Base-by-base conservation (phyloP, 129 eudicot genomes). In the Gnaphalium uliginosum region DNA sequence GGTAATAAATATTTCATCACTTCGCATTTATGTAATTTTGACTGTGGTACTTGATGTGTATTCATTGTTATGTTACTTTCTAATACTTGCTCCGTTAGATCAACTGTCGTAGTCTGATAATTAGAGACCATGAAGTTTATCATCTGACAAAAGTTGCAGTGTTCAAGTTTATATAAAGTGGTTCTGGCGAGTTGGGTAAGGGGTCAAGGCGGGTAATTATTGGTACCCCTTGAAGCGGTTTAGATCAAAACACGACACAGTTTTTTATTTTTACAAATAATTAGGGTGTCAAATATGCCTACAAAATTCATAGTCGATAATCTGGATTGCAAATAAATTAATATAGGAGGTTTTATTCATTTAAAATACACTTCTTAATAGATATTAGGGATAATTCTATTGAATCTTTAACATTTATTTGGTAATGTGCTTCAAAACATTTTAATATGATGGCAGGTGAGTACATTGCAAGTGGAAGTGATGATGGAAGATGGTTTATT, bases 401-500 rank as follows among this genome's bases (percentile, higher is more conserved):
- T 35, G 11, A 35, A 35, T 35, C 2, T 35, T n/a, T 8, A 35
- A 35, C 43, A 35, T 8, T 35, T 35, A 35, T 11, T 24, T 71
- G 33, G 30, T 29, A 32, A 21, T 51, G 33, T 35, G 68, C 37
- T 21, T 33, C n/a, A 77, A 21, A 69, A 29, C 10, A 10, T 43
- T 61, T 46, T 79, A 32, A 25, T 51, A 29, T 73, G 27, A 65
- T 72, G 75, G 83, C 83, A 95, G 99, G 99, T 50, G 94, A 91
- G 74, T 95, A 82, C 73, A 75, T 95, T 86, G 99, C 94, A 68
- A 87, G 94, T 71, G 99, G 99, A 81, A 95, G 99, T 78, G 99
- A 95, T 76, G 97, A 91, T 89, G 99, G 99, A 22, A 87, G 96
- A 78, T 95, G 96, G 96, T 95, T 91, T 76, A 91, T 95, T 53